These are phyloP conservation scores for Cichorium intybus DNA, from an alignment of 140 eudicot genomes.

Conservation along the genomic window DNA sequence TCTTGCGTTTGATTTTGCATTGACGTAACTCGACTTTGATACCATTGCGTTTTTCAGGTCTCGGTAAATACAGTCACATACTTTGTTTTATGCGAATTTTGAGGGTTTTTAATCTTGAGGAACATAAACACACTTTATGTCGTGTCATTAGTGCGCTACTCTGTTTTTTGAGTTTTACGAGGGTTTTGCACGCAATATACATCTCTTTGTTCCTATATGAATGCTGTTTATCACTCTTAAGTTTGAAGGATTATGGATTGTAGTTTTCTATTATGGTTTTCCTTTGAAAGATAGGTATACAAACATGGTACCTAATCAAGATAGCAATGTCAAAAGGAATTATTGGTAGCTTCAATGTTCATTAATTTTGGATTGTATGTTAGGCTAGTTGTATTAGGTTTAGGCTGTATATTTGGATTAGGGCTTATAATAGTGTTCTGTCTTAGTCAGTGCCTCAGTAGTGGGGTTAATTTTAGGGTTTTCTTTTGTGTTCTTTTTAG, in stretches of 20 bases:
- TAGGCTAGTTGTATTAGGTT: background rate
- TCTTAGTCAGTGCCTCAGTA: background rate
- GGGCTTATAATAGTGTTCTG: background rate
- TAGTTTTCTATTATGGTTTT: background rate
- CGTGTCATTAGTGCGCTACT: background rate
- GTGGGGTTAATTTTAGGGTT: background rate
- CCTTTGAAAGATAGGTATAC: background rate
- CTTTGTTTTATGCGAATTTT: background rate
- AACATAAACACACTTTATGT: too few species aligned
- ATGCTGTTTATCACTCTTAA: background rate
- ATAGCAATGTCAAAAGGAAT: background rate
- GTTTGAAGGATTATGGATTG: background rate
- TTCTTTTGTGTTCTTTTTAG: background rate
- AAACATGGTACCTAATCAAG: background rate
- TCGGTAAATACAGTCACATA: background rate
- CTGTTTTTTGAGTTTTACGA: background rate
- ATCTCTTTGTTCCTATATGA: background rate
- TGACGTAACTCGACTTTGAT: background rate
- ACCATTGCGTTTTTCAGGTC: background rate
- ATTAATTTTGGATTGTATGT: background rate
- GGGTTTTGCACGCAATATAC: slow-evolving; percentile 7
- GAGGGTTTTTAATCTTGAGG: background rate
- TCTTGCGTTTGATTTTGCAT: background rate
- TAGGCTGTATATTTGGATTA: background rate
- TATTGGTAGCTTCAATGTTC: background rate